Base-by-base conservation (phyloP, 192 early-diverging fungal species). In the Helicostylum pulchrum region DNA sequence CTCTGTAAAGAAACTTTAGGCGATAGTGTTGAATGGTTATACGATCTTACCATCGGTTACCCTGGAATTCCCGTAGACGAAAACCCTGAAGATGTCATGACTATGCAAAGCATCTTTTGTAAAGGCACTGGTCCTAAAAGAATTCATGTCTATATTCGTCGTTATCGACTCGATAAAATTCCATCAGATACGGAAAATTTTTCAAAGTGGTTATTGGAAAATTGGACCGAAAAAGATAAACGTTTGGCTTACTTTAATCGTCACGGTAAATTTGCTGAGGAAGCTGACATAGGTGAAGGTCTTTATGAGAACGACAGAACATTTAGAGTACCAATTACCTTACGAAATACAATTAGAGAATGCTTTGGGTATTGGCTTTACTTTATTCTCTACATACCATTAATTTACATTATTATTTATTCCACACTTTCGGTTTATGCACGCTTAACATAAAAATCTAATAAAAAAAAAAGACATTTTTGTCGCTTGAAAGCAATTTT, bases 31-130 rank as follows among this genome's bases (percentile, higher is more conserved):
- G 79, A 86, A 39, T 89, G 91, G 63, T 43, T 99, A 12, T 95
- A 89, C 62, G 95, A 99, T 71, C 61, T 94, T 6, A 95, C 97
- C 2, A 83, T 99, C 12, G 97, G 91, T 9, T 94, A 95, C 65
- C 82, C 87, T 61, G 92, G 93, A 0, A 71, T 96, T 12, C 73
- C 72, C 15, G 68, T 75, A 20, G 88, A 82, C 8, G 81, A 92
- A 62, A 88, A 90, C n/a, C 68, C 68, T 3, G 91, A 95, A 64
- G 88, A 95, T 51, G 78, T 87, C 59, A 94, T 94, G 64, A 89
- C 88, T 2, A 70, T 95, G 7, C 79, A 83, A 63, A 79, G 85
- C 53, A 84, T 91, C 61, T 97, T 92, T 53, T 80, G 92, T 45
- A 76, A 86, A 50, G 72, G 85, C 11, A 73, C 78, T 3, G 89